Evolutionary conservation across 768 basidiomycete genomes (phyloP), one percentile per base, ranked within the genome.

Genomic region (Omphalotus guepiniiformis): DNA sequence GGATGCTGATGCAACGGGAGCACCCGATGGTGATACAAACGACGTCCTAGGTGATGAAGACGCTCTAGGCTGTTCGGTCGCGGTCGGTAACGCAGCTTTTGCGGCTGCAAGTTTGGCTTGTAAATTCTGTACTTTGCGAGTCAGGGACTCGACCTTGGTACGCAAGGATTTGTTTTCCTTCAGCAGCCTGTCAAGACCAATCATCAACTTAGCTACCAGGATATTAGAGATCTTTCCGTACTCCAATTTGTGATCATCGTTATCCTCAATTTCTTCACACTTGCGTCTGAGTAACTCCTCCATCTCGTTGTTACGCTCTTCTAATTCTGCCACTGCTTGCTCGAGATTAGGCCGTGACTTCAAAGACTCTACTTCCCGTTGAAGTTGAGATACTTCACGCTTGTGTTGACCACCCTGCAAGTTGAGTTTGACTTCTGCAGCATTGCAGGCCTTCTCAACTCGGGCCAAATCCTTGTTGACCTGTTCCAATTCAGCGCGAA

Each of bases 161-260:
- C 68, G 68, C 21, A 91, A 70, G 55, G 85, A 88, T 70, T 88
- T 90, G 67, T 87, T 89, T 53, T 84, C 82, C 63, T 88, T 90
- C 52, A 87, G 61, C 61, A 87, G 78, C 55, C 88, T 91, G 55
- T 53, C 13, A 48, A 52, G 43, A 53, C 21, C 39, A 39, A 27
- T 32, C 28, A 35, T 43, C 22, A 55, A 40, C 42, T 40, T 32
- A 41, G 47, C 15, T 13, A 47, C 25, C 25, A n/a, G 34, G 12
- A 16, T 22, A 51, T 18, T 15, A 19, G 7, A n/a, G 36, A 22
- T 53, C 52, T 15, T 26, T 13, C 72, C 84, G 55, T 65, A 91
- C 88, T 84, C 85, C 50, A 91, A 78, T 42, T 82, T 79, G 28
- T 79, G 79, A 58, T 92, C 89, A 55, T 92, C 88, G 47, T 91